Base-by-base conservation (phyloP, 2,329 filamentous ascomycete genomes). In the Ceratocystis eucalypticola region DNA sequence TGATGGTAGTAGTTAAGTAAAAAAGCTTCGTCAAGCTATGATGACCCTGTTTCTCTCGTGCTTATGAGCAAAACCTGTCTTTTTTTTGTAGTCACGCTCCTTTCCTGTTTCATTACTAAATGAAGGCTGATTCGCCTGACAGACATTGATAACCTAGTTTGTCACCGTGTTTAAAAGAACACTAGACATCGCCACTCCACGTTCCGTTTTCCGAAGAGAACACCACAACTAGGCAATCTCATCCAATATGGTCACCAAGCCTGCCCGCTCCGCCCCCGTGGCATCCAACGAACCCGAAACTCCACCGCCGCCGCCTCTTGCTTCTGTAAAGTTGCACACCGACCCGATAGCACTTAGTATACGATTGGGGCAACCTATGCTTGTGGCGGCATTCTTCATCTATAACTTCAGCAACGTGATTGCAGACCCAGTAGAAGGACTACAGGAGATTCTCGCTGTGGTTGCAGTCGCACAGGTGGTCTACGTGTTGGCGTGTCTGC, bases 321-420 rank as follows among this genome's bases (percentile, higher is more conserved):
- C 55, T 7, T 45, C 64, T n/a, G 64, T 65, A n/a, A 59, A 59
- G 44, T 15, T 61, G 28, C 20, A 63, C 44, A 17, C 17, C n/a
- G 33, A 53, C 17, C 41, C 62, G 30, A 20, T 41, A 28, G 50
- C 66, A 20, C 5, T 25, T 17, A 17, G 50, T 5, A 25, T 66
- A 10, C 64, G 63, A 7, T 7, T 67, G 45, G 65, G 37, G 17
- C 88, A 95, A 70, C 87, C 89, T 0, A 75, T 30, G 75, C 91
- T 10, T 79, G 95, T 37, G 80, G 89, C 37, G 81, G 80, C 8
- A 75, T 88, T 45, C 86, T 88, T 72, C 80, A 81, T 59, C 72
- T 83, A 59, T 69, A 82, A 82, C 48, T 93, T 95, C 75, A 74
- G 77, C 45, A 76, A 80, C 20, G 79, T 96, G 30, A 88, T 95